These are phyloP conservation scores for Rubroboletus satanas DNA, from an alignment of 768 basidiomycete species.

Conservation along the genomic window DNA sequence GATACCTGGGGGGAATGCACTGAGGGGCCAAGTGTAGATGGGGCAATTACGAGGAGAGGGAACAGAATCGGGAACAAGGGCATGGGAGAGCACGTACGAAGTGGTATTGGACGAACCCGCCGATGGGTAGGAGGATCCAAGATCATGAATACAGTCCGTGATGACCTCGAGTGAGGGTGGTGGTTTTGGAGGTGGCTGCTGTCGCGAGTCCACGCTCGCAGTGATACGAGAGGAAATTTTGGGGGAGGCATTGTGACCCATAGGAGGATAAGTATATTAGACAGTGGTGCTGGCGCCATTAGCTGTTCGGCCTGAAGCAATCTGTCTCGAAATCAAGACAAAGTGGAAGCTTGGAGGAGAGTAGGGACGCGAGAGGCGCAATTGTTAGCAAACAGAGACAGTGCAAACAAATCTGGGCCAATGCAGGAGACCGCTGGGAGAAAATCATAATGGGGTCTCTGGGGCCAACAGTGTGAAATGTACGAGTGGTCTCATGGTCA, in stretches of 20 bases:
- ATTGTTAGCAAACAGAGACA: constrained; percentile 50
- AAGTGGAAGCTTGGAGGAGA: constrained; percentile 20
- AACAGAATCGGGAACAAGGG: neutral
- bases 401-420: constrained; percentile 25
- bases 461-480: too few species aligned
- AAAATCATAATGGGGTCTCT: constrained; percentile 15
- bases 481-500: too few species aligned
- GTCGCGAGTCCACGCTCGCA: constrained; percentile 1
- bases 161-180: constrained; percentile 2
- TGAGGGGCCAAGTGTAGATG: constrained; percentile 41
- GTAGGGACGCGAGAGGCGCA: constrained; percentile 8
- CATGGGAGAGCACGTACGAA: constrained; percentile 3
- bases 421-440: constrained; percentile 45
- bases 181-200: constrained; percentile 3
- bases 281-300: neutral
- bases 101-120: constrained; percentile 2
- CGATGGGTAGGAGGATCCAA: neutral
- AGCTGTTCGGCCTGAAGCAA: neutral
- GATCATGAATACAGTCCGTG: constrained; percentile 3
- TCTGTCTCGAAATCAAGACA: constrained; percentile 15
- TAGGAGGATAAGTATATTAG: neutral
- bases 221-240: neutral
- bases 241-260: neutral
- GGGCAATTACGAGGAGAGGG: constrained; percentile 14
- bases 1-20: constrained; percentile 91